A percentile compares a stretch with the other conserved stretches of the same genome.
Conservation (phyloP, 345 rosid genomes). For the Pistacia atlantica region DNA sequence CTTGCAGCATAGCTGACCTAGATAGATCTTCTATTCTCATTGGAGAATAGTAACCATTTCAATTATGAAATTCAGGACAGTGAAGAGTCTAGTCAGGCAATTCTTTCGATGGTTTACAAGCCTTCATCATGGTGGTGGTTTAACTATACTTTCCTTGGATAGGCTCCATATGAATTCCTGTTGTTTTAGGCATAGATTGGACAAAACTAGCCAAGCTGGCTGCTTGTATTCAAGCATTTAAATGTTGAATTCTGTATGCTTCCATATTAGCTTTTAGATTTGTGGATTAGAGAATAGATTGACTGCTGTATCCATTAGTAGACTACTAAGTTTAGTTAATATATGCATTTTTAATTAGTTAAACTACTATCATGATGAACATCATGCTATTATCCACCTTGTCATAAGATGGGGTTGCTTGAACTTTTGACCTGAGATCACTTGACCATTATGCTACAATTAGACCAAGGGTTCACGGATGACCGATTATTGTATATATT, state of each 20-base stretch:
- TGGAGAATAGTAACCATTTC: background rate
- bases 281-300: background rate
- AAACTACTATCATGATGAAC: background rate
- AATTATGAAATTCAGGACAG: background rate
- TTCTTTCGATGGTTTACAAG: background rate
- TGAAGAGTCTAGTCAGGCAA: background rate
- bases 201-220: background rate
- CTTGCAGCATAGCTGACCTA: background rate
- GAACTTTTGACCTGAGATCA: background rate
- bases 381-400: too few species aligned
- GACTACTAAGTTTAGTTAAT: background rate
- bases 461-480: background rate
- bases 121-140: background rate
- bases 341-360: background rate
- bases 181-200: background rate
- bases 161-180: background rate
- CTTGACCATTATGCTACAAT: background rate
- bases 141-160: background rate
- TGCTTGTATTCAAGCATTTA: background rate
- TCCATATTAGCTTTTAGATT: conserved; percentile 3
- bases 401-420: background rate
- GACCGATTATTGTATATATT: background rate
- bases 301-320: background rate
- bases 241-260: background rate
- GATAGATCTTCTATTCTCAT: background rate